These are phyloP conservation scores for Acacia melanoxylon DNA, from an alignment of 306 rosid genomes.

Conservation along the genomic window DNA sequence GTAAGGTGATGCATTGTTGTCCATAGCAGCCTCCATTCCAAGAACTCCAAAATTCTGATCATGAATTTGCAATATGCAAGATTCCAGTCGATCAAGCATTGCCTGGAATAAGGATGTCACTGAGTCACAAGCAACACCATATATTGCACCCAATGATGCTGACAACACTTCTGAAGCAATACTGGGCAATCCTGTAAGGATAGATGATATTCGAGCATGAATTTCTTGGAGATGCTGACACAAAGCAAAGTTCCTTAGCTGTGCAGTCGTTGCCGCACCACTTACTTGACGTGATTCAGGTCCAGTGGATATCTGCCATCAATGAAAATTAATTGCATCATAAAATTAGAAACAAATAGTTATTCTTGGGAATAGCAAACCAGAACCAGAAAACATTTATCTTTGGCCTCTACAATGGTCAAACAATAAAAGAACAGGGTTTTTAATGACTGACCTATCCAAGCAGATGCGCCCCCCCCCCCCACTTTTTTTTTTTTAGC, in stretches of 20 bases:
- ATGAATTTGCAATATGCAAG: conserved; percentile 91
- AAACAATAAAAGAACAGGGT: background rate
- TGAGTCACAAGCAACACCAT: conserved; percentile 95
- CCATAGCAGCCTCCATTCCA: conserved; percentile 95
- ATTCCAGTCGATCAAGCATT: conserved; percentile 94
- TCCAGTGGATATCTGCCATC: conserved; percentile 89
- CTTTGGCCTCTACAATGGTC: background rate
- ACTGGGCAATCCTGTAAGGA: conserved; percentile 71
- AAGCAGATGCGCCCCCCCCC: background rate
- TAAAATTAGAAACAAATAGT: conserved; percentile 22
- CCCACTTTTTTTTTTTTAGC: background rate
- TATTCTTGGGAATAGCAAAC: conserved; percentile 7
- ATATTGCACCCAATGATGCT: conserved; percentile 83
- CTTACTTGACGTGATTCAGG: conserved; percentile 94
- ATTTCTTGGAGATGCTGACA: conserved; percentile 95
- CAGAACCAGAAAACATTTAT: background rate
- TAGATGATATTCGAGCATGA: conserved; percentile 68
- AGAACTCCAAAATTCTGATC: conserved; percentile 82
- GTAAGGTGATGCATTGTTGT: conserved; percentile 92
- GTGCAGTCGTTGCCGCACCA: conserved; percentile 92
- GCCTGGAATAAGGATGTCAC: conserved; percentile 90
- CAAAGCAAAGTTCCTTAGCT: conserved; percentile 82
- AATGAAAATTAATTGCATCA: conserved; percentile 23
- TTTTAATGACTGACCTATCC: background rate
- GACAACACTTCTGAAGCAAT: conserved; percentile 93